Evolutionary conservation across 2,329 filamentous ascomycete genomes (phyloP).

Genomic region (Biscogniauxia mediterranea): DNA sequence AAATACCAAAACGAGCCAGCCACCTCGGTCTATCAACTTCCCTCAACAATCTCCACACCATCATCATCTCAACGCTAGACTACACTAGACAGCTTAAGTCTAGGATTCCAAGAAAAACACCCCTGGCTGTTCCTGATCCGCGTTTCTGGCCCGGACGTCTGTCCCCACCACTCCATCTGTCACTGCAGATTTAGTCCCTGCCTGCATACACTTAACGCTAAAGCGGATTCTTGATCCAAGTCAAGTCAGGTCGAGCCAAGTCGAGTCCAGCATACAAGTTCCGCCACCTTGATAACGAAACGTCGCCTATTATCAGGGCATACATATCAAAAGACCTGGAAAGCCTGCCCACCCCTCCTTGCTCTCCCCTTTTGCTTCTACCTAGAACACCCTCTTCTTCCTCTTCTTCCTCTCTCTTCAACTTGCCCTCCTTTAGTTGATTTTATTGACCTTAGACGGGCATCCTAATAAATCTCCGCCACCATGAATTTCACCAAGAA

Average conservation of each 20-base stretch:
- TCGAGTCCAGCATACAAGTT: not conserved
- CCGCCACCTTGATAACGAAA: slow-evolving; percentile 3
- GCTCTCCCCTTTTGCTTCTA: slow-evolving; percentile 3
- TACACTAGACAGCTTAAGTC: not conserved
- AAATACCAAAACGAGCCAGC: not conserved
- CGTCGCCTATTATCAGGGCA: slow-evolving; percentile 1
- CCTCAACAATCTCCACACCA: not conserved
- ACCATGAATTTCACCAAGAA: slow-evolving; percentile 71
- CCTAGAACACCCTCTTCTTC: slow-evolving; percentile 2
- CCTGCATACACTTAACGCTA: not conserved
- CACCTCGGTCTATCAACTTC: not conserved
- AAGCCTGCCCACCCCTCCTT: not conserved
- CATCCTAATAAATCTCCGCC: slow-evolving; percentile 5
- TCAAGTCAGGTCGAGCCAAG: not conserved
- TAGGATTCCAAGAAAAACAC: not conserved
- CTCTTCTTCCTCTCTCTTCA: slow-evolving; percentile 2
- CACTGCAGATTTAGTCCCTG: not conserved
- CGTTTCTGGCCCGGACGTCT: not conserved
- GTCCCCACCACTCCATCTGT: not conserved
- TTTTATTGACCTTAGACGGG: slow-evolving; percentile 9
- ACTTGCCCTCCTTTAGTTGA: slow-evolving; percentile 4
- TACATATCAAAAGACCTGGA: slow-evolving; percentile 7
- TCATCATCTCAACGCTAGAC: not conserved
- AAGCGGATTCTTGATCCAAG: not conserved
- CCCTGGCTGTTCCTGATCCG: not conserved